Evolutionary conservation across 176 grass and related monocot genomes (phyloP).

Genomic region (Juncus inflexus): DNA sequence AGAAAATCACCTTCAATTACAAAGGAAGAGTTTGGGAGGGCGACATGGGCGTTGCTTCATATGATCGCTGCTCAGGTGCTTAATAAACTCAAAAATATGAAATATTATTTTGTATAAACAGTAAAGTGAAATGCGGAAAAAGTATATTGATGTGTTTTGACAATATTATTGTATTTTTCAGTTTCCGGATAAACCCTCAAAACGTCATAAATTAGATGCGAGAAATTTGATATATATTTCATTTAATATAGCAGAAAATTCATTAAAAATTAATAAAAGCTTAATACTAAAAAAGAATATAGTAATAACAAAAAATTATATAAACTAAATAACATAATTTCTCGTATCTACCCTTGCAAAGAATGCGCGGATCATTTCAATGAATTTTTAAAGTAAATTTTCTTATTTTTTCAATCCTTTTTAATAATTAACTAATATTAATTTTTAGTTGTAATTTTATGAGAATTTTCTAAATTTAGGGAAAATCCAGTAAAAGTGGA

Average conservation of each 20-base stretch:
- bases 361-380: slow-evolving; percentile 28
- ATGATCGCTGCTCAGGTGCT: slow-evolving; percentile 9
- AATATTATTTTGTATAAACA: neutral
- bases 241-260: neutral
- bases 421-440: too few species aligned
- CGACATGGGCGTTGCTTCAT: slow-evolving; percentile 11
- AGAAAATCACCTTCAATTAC: slow-evolving; percentile 6
- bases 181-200: slow-evolving; percentile 14
- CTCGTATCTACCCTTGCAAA: slow-evolving; percentile 26
- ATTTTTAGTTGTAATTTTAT: neutral
- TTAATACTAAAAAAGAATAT: neutral
- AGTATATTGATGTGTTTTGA: neutral
- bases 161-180: slow-evolving; percentile 6
- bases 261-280: neutral
- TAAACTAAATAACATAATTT: neutral
- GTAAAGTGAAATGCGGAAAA: too few species aligned
- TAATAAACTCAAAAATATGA: neutral
- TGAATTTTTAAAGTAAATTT: slow-evolving; percentile 16
- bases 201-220: neutral
- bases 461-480: neutral
- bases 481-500: slow-evolving; percentile 24
- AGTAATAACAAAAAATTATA: neutral
- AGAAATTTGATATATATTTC: slow-evolving; percentile 17
- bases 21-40: slow-evolving; percentile 5
- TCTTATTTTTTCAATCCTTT: too few species aligned